phyloP scores from a whole-genome alignment of 345 rosid genomes.

The Zanthoxylum bungeanum region DNA sequence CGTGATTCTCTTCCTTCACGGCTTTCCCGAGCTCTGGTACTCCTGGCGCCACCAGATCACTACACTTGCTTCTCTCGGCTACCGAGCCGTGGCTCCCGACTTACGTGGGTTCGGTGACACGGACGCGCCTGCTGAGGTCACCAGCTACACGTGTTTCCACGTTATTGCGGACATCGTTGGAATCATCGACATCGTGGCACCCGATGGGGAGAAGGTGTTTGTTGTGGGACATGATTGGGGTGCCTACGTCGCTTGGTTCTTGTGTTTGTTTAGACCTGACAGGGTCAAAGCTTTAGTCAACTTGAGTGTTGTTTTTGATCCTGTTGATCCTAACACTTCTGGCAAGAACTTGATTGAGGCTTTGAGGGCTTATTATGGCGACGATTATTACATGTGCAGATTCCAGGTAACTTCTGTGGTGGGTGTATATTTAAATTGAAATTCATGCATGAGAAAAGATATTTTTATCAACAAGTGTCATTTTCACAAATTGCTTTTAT shows the following conservation, averaged over 20 bases:
- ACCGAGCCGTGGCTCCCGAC: conserved; percentile 80
- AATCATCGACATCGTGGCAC: conserved; percentile 39
- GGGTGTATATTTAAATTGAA: too few species aligned
- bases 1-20: conserved; percentile 63
- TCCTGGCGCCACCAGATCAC: conserved; percentile 83
- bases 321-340: conserved; percentile 36
- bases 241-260: conserved; percentile 52
- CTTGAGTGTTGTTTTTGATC: conserved; percentile 35
- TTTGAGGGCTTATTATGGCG: conserved; percentile 43
- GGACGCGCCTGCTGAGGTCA: conserved; percentile 46
- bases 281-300: conserved; percentile 63
- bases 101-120: conserved; percentile 80
- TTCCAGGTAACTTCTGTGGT: conserved; percentile 68
- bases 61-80: conserved; percentile 56
- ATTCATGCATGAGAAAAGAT: too few species aligned
- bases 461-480: too few species aligned
- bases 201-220: conserved; percentile 40
- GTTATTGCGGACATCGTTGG: conserved; percentile 57
- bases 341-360: conserved; percentile 40
- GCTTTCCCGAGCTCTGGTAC: conserved; percentile 91
- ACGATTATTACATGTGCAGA: conserved; percentile 76
- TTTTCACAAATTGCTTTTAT: background rate
- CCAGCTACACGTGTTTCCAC: conserved; percentile 43
- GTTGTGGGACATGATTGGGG: conserved; percentile 83
- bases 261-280: conserved; percentile 56